Conservation (phyloP, 257 asterid species). For the Scutellaria minor region DNA sequence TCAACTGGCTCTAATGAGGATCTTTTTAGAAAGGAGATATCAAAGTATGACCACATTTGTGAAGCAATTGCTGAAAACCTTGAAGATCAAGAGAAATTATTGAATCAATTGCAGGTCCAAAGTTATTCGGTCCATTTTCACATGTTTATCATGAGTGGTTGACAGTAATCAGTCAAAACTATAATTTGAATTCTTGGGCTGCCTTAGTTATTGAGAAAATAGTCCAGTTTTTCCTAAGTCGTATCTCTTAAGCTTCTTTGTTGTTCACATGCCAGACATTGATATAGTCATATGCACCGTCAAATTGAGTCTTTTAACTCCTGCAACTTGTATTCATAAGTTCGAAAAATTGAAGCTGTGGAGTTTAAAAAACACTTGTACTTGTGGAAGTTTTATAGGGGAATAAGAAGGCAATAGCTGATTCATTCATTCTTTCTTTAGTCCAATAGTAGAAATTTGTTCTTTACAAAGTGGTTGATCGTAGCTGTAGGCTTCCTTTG, state of each 20-base stretch:
- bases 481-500: no score
- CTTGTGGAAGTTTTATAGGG: background rate
- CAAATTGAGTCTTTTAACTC: no score
- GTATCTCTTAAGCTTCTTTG: no score
- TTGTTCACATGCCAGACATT: no score
- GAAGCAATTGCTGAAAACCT: conserved; percentile 71
- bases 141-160: no score
- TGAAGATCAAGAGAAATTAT: conserved; percentile 66
- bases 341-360: no score
- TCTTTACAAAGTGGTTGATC: background rate
- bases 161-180: no score
- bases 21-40: conserved; percentile 74
- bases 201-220: no score
- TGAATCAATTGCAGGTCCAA: conserved; percentile 75
- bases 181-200: background rate
- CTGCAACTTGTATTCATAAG: no score
- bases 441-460: background rate
- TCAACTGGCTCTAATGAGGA: conserved; percentile 79
- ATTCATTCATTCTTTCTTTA: background rate
- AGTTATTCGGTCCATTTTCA: conserved; percentile 9
- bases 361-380: no score
- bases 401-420: background rate
- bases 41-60: conserved; percentile 72
- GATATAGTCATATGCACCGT: no score
- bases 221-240: no score